Percentiles rank a stretch among this genome's conserved stretches.
These are phyloP conservation scores for Aurantiochytrium sp. DNA, from an alignment of 108 stramenopile species.

Conservation along the genomic window DNA sequence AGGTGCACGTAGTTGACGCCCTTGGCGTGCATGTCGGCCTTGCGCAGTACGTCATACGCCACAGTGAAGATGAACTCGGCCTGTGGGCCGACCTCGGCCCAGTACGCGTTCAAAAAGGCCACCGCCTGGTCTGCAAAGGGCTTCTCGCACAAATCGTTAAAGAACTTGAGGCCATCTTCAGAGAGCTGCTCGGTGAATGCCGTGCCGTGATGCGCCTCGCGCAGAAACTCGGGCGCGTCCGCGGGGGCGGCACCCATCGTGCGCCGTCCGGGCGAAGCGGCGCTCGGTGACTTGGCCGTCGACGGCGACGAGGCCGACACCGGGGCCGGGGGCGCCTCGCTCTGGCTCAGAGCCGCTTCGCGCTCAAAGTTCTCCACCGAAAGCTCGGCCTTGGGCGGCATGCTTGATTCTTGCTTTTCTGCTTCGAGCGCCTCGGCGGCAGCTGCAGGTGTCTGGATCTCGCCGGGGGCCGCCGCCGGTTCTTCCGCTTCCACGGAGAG, in stretches of 20 bases:
- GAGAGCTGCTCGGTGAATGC: not conserved
- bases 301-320: not conserved
- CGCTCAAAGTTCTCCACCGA: not conserved
- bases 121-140: not conserved
- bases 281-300: not conserved
- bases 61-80: constrained; percentile 15
- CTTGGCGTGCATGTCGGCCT: constrained; percentile 20
- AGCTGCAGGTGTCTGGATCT: not conserved
- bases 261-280: not conserved
- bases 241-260: not conserved
- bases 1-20: constrained; percentile 16
- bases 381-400: not conserved
- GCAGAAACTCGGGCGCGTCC: not conserved
- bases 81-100: not conserved
- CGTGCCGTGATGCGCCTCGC: not conserved
- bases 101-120: constrained; percentile 15
- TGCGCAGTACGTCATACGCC: not conserved
- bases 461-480: not conserved
- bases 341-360: not conserved
- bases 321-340: not conserved
- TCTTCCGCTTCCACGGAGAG: not conserved
- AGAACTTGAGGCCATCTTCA: not conserved
- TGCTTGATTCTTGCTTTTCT: no score
- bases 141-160: constrained; percentile 17
- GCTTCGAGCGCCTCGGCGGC: not conserved